Evolutionary conservation across 345 rosid species (phyloP), one percentile per base, ranked within the genome.

Genomic region (Eucalyptus pauciflora): DNA sequence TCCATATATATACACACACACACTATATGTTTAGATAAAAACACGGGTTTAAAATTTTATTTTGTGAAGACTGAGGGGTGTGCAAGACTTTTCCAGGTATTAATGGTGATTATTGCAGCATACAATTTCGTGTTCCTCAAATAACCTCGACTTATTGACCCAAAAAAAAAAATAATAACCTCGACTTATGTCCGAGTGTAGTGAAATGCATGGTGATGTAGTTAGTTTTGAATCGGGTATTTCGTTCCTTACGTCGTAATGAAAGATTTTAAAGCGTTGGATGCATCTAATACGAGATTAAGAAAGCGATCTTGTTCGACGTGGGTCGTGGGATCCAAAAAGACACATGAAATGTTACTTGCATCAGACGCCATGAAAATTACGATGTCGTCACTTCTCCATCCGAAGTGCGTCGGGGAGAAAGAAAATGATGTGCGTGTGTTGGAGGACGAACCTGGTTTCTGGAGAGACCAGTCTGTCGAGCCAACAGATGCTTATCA

Each of bases 401-500:
- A n/a, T 64, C 33, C 41, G 76, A 64, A 64, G 33, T 88, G 58
- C 45, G 50, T 10, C 5, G 43, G 50, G 49, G 43, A 37, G 46
- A 79, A 43, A 85, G 37, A 46, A 83, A 60, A 58, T 62, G 64
- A 86, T 87, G 90, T 88, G 52, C 20, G 87, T 31, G n/a, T 50
- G 87, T 18, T 27, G 62, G 88, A 69, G 52, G 49, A 91, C 92
- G 88, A 92, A 96, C 99, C 98, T 98, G 99, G 92, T 96, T 98
- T 92, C 99, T 95, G 62, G 99, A 98, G 93, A 98, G 92, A 89
- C 98, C 99, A 93, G 99, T 97, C 97, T 98, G 99, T 89, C 98
- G 93, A 91, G 99, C 97, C 93, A 98, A 94, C 93, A 98, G 96
- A 91, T 97, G 99, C 93, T 98, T 98, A 97, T 98, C 99, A 86